Conservation (phyloP, 345 rosid genomes). For the Populus alba region DNA sequence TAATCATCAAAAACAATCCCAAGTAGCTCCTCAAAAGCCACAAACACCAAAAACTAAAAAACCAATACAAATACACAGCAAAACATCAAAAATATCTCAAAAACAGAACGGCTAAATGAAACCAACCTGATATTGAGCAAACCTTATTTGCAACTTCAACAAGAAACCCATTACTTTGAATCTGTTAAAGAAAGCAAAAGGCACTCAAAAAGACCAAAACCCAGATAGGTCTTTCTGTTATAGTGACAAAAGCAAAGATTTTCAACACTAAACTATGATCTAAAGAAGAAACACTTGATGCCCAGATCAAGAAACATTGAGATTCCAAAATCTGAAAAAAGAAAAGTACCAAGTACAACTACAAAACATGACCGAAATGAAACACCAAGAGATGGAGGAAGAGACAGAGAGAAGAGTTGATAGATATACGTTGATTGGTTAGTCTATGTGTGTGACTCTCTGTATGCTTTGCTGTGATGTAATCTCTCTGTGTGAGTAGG, state of each 20-base stretch:
- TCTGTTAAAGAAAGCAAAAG: conserved; percentile 18
- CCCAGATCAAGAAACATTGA: conserved; percentile 42
- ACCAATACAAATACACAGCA: neutral
- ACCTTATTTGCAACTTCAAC: conserved; percentile 26
- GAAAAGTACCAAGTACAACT: neutral
- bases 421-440: conserved; percentile 50
- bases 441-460: conserved; percentile 8
- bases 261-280: conserved; percentile 30
- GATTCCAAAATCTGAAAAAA: conserved; percentile 26
- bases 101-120: neutral
- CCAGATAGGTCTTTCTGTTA: conserved; percentile 23
- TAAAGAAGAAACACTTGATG: conserved; percentile 20
- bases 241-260: conserved; percentile 16
- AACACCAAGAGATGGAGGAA: neutral
- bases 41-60: neutral
- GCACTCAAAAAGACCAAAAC: conserved; percentile 15
- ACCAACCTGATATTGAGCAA: conserved; percentile 41
- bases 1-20: conserved; percentile 10
- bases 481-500: neutral
- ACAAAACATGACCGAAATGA: conserved; percentile 5
- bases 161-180: conserved; percentile 36
- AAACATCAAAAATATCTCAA: neutral
- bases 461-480: conserved; percentile 2
- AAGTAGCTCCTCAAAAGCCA: neutral
- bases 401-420: conserved; percentile 4